phyloP scores from a whole-genome alignment of 2,329 filamentous ascomycete species.

The Epichloe baconii region DNA sequence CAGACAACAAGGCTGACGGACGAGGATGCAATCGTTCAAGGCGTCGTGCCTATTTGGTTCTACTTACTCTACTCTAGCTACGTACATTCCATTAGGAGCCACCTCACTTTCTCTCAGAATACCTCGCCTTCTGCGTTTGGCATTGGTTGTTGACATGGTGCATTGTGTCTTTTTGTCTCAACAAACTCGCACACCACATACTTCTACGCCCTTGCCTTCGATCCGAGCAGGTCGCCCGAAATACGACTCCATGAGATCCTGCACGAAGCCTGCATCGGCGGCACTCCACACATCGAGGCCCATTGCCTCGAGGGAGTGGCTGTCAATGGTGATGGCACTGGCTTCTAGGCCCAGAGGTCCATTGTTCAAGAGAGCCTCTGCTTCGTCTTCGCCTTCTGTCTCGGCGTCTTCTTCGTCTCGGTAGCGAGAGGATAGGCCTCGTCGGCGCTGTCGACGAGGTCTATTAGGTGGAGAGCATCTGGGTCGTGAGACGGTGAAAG shows the following conservation, averaged over 20 bases:
- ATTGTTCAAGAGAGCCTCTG: conserved; percentile 12
- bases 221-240: conserved; percentile 51
- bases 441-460: conserved; percentile 40
- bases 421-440: conserved; percentile 24
- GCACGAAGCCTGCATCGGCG: conserved; percentile 55
- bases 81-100: too few relatives aligned
- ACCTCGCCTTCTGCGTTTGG: too few relatives aligned
- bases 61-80: too few relatives aligned
- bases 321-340: conserved; percentile 40
- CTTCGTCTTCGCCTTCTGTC: conserved; percentile 12
- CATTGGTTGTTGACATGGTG: too few relatives aligned
- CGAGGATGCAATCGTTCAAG: too few relatives aligned
- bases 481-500: conserved; percentile 63
- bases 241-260: conserved; percentile 48
- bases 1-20: too few relatives aligned
- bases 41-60: too few relatives aligned
- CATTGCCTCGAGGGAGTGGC: conserved; percentile 55
- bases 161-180: conserved; percentile 15
- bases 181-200: conserved; percentile 62
- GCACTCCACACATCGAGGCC: conserved; percentile 69
- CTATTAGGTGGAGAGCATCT: conserved; percentile 50
- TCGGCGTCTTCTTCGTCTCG: conserved; percentile 24
- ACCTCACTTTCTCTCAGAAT: too few relatives aligned
- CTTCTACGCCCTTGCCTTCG: conserved; percentile 55
- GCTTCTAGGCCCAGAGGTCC: conserved; percentile 21